Percentiles rank a stretch among this genome's conserved stretches.
These are phyloP conservation scores for Monosporozyma unispora DNA, from an alignment of 805 yeast species.

Conservation along the genomic window DNA sequence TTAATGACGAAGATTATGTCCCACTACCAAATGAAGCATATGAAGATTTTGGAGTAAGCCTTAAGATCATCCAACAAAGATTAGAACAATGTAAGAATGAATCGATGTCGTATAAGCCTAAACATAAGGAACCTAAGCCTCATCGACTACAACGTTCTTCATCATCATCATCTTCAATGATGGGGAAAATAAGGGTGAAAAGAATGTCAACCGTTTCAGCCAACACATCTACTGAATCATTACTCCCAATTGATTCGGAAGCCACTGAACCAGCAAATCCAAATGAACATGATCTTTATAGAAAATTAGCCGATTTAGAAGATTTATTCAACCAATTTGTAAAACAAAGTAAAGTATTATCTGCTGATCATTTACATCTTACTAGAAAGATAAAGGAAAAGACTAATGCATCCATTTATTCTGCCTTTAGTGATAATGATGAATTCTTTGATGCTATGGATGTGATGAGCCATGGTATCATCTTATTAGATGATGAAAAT, in stretches of 20 bases:
- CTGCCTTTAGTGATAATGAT: slow-evolving; percentile 36
- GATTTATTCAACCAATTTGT: slow-evolving; percentile 15
- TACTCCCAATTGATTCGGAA: slow-evolving; percentile 3
- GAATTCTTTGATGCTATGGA: slow-evolving; percentile 68
- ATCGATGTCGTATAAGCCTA: slow-evolving; percentile 15
- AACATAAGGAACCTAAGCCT: not conserved
- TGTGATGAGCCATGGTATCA: slow-evolving; percentile 40
- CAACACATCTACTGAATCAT: slow-evolving; percentile 6
- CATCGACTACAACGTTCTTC: slow-evolving; percentile 4
- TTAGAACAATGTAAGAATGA: slow-evolving; percentile 24
- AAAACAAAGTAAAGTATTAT: slow-evolving; percentile 15
- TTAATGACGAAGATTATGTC: slow-evolving; percentile 1
- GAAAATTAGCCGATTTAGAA: slow-evolving; percentile 20
- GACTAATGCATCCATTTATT: slow-evolving; percentile 13
- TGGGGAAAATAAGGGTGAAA: slow-evolving; percentile 5
- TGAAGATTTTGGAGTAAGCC: slow-evolving; percentile 13
- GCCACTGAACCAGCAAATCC: not conserved
- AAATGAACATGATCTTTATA: slow-evolving; percentile 20
- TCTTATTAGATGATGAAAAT: slow-evolving; percentile 39
- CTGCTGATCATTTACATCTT: slow-evolving; percentile 12
- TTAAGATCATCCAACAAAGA: slow-evolving; percentile 20
- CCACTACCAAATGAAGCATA: slow-evolving; percentile 18
- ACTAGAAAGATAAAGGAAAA: slow-evolving; percentile 10
- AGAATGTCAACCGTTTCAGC: slow-evolving; percentile 6
- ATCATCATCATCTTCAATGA: slow-evolving; percentile 13